Base-by-base conservation (phyloP, 208 protist species). In the Phytomonas serpens region DNA sequence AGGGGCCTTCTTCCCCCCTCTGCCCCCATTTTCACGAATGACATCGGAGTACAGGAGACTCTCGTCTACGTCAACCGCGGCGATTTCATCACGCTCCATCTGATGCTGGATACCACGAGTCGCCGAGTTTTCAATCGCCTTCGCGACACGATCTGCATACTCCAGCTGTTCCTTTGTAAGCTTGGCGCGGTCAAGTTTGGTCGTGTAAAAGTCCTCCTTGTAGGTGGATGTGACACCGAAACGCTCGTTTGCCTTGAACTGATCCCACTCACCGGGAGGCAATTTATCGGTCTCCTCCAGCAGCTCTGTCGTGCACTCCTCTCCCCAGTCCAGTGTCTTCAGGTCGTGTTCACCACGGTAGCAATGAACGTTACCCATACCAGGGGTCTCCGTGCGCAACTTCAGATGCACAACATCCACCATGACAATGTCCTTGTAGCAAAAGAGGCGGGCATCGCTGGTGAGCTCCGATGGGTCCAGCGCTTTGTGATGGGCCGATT, bases 191-290 rank as follows among this genome's bases (percentile, higher is more conserved):
- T 96, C 88, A 67, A 97, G 79, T 51, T 80, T 81, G n/a, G 90
- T 97, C 64, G 93, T 97, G 82, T 97, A 97, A 19, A 88, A 30
- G 31, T 90, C 81, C 67, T 97, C 93, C 61, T 79, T 76, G 80
- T 95, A 97, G 16, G 89, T 94, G n/a, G 87, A 87, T 74, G 77
- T 81, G 11, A 93, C 81, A 42, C 88, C 89, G 69, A 97, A 90
- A 69, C 73, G 77, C 71, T 86, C 84, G 75, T 97, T 97, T 27
- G 78, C 84, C 75, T 80, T 79, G 67, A 97, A 96, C 80, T 97
- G 93, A 73, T 97, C 86, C 88, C 89, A 97, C 52, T 86, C 64
- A 23, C 87, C 90, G n/a, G 76, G 65, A 29, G 78, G 74, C 68
- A 89, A 76, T 11, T 32, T 62, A 40, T 89, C 80, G 7, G 47